A percentile compares a stretch with the other conserved stretches of the same genome.
These are phyloP conservation scores for Paspalum vaginatum DNA, from an alignment of 176 grass and related monocot species.

Conservation along the genomic window DNA sequence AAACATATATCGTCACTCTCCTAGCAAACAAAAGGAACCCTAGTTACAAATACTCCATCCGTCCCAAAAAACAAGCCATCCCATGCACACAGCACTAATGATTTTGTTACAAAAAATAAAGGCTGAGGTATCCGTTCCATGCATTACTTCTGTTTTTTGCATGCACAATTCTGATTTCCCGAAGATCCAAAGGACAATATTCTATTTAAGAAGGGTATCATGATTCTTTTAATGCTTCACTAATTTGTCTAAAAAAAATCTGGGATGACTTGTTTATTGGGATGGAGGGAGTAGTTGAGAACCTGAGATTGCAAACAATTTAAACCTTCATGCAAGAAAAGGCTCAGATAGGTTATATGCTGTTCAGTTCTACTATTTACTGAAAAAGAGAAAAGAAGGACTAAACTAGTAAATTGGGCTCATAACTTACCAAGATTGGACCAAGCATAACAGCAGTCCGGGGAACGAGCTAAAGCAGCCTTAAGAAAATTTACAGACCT, in stretches of 20 bases:
- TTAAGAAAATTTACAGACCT: slow-evolving; percentile 90
- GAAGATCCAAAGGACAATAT: too few relatives aligned
- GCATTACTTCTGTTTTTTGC: too few relatives aligned
- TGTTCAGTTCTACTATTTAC: neutral
- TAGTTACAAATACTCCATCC: neutral
- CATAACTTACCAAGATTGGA: slow-evolving; percentile 91
- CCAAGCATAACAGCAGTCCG: slow-evolving; percentile 90
- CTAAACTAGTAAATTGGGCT: neutral
- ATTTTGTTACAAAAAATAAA: too few relatives aligned
- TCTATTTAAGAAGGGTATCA: too few relatives aligned
- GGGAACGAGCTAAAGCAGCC: slow-evolving; percentile 74
- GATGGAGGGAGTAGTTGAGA: neutral
- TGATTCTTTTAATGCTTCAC: too few relatives aligned
- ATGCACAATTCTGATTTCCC: too few relatives aligned
- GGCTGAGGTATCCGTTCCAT: too few relatives aligned
- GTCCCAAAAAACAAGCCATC: too few relatives aligned
- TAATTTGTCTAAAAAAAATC: too few relatives aligned
- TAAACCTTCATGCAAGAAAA: slow-evolving; percentile 8
- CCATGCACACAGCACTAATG: too few relatives aligned
- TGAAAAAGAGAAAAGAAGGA: slow-evolving; percentile 25
- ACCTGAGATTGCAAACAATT: neutral
- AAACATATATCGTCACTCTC: neutral
- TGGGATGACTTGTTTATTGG: too few relatives aligned
- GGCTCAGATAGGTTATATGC: neutral
- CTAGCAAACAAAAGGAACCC: neutral